phyloP scores from a whole-genome alignment of 1,284 basidiomycete genomes.

The Tilletia caries region DNA sequence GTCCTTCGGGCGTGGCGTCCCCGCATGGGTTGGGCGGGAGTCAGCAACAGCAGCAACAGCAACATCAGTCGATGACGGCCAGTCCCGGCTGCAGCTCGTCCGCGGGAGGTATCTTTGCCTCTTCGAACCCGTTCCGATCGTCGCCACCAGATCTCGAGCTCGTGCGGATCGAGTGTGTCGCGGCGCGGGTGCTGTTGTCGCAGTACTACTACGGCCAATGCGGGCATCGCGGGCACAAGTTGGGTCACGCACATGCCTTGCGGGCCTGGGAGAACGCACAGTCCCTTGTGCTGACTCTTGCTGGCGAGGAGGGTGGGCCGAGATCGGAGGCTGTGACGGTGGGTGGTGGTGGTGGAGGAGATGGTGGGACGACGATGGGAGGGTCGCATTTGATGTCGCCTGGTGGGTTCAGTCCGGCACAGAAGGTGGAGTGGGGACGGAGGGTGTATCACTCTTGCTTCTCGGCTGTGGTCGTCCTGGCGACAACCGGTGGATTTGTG shows the following conservation, averaged over 20 bases:
- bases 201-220: conserved; percentile 42
- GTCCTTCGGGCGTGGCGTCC: background rate
- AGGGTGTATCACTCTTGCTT: conserved; percentile 39
- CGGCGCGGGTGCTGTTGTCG: conserved; percentile 37
- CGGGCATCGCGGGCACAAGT: conserved; percentile 21
- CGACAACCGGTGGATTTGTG: conserved; percentile 39
- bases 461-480: conserved; percentile 38
- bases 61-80: background rate
- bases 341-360: conserved; percentile 13
- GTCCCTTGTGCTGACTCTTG: conserved; percentile 31
- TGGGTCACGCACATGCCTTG: conserved; percentile 35
- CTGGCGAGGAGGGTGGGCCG: conserved; percentile 8
- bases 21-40: background rate
- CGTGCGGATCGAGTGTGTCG: conserved; percentile 38
- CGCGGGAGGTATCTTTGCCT: background rate
- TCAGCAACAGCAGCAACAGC: no score
- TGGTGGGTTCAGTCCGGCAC: conserved; percentile 31
- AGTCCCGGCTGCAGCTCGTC: background rate
- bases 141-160: conserved; percentile 28
- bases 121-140: conserved; percentile 15
- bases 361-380: background rate
- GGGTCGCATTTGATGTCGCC: no score
- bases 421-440: conserved; percentile 44
- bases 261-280: conserved; percentile 41
- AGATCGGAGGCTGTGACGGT: conserved; percentile 17